A percentile compares a stretch with the other conserved stretches of the same genome.
Evolutionary conservation across 1,284 basidiomycete species (phyloP).

Genomic region (Ceratobasidium sp.): DNA sequence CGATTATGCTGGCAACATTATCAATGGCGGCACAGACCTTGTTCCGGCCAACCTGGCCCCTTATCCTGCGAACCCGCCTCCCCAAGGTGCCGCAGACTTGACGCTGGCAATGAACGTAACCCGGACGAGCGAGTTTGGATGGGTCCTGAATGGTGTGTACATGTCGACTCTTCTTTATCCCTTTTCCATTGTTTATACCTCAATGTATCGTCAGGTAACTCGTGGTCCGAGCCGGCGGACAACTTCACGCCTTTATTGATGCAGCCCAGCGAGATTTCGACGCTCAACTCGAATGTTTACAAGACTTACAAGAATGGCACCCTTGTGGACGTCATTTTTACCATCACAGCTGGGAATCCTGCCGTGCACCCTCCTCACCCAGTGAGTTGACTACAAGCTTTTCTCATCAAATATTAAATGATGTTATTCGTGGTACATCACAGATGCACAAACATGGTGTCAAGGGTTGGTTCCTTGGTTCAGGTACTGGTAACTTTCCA

Average conservation of each 20-base stretch:
- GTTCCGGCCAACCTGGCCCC: conserved; percentile 16
- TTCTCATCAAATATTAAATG: too few relatives aligned
- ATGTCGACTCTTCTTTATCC: not conserved
- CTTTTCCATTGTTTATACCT: not conserved
- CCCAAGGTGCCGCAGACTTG: conserved; percentile 16
- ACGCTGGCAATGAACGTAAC: conserved; percentile 13
- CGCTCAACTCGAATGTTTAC: conserved; percentile 32
- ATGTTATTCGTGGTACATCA: too few relatives aligned
- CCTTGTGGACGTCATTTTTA: conserved; percentile 34
- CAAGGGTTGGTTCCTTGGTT: conserved; percentile 36
- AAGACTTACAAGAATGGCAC: conserved; percentile 12
- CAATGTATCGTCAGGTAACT: not conserved
- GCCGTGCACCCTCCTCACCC: conserved; percentile 11
- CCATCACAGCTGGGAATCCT: conserved; percentile 21
- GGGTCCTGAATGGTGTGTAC: conserved; percentile 28
- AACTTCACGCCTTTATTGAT: conserved; percentile 14
- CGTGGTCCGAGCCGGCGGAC: not conserved
- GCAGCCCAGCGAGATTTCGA: conserved; percentile 15
- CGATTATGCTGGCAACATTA: conserved; percentile 39
- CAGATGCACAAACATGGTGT: conserved; percentile 37
- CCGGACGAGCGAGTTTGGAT: conserved; percentile 14
- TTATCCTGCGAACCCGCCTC: conserved; percentile 22
- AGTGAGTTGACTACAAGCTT: not conserved
- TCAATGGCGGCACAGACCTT: conserved; percentile 15
- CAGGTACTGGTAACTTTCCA: conserved; percentile 30